Evolutionary conservation across 805 yeast species (phyloP).

Genomic region (Vanderwaltozyma tropicalis): DNA sequence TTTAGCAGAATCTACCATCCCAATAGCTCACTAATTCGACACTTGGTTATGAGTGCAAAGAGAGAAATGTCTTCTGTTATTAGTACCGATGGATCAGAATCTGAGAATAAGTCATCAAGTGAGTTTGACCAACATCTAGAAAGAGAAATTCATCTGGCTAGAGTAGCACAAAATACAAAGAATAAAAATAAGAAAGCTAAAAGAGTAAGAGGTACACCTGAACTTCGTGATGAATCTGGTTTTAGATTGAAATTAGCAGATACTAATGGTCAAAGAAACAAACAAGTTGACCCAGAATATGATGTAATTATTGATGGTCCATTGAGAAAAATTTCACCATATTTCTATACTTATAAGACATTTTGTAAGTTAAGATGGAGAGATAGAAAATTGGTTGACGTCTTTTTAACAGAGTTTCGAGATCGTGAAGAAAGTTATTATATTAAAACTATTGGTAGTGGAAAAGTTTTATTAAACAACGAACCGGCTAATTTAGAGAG

Average conservation of each 20-base stretch:
- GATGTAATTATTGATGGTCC: slow-evolving; percentile 47
- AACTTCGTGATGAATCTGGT: slow-evolving; percentile 21
- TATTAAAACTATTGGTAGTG: slow-evolving; percentile 40
- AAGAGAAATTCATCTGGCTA: slow-evolving; percentile 10
- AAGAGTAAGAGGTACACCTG: slow-evolving; percentile 5
- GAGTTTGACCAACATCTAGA: slow-evolving; percentile 9
- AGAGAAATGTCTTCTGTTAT: not conserved
- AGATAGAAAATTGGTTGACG: slow-evolving; percentile 66
- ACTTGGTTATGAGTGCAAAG: not conserved
- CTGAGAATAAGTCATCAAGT: slow-evolving; percentile 14
- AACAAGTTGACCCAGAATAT: slow-evolving; percentile 51
- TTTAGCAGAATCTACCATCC: no score
- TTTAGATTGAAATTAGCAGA: slow-evolving; percentile 22
- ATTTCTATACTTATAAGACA: slow-evolving; percentile 81
- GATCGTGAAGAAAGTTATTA: slow-evolving; percentile 66
- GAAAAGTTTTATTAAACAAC: slow-evolving; percentile 67
- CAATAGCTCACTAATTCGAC: no score
- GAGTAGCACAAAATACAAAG: slow-evolving; percentile 3
- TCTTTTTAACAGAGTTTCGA: slow-evolving; percentile 77
- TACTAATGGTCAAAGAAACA: slow-evolving; percentile 30
- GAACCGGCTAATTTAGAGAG: slow-evolving; percentile 54
- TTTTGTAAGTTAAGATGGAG: slow-evolving; percentile 90
- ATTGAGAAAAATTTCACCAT: slow-evolving; percentile 69
- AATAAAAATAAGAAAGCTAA: slow-evolving; percentile 5
- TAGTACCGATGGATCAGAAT: slow-evolving; percentile 12